Base-by-base conservation (phyloP, 768 basidiomycete genomes). In the Piloderma croceum region DNA sequence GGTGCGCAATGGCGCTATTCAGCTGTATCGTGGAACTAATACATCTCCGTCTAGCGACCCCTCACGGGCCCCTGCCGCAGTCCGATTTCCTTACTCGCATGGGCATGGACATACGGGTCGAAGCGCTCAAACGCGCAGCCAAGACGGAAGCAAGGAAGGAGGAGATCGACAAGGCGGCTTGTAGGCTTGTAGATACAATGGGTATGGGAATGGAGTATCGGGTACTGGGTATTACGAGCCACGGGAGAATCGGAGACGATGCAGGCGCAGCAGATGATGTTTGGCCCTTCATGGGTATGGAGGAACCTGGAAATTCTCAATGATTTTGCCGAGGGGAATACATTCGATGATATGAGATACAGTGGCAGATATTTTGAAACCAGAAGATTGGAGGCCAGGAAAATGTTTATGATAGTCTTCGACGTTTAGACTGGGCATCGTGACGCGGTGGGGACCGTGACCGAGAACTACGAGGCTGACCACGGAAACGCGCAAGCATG, bases 191-290 rank as follows among this genome's bases (percentile, higher is more conserved):
- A 13, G 87, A 96, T 58, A 69, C 69, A 2, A 64, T 65, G 9
- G 80, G 90, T 15, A 98, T 98, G 94, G 94, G 96, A 0, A 68
- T 59, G 27, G 77, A 94, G 65, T 98, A 97, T 55, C 73, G 81
- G 59, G 73, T 97, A 13, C 63, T 97, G 58, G 91, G 81, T 2
- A 46, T 83, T 3, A 67, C 65, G 13, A 53, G 31, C 27, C 10
- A 29, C 15, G 27, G 27, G 15, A 29, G 9, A 9, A 15, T 15
- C 21, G 33, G 11, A 2, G 42, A 42, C 2, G 36, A 34, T n/a
- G 45, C 38, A 7, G 50, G 44, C 22, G 41, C 35, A 10, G 27
- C 46, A 29, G 33, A 39, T 0, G 32, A 38, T 11, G 51, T 53
- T 25, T 66, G 62, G 64, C 65, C 64, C 10, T 64, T 65, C 38